Conservation (phyloP, 345 rosid genomes). For the Arabidopsis thaliana region TAIR10.1 NC_003070.9:1634501-1635000, state of each 20-base stretch:
- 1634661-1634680: slow-evolving; percentile 96
- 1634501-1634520: slow-evolving; percentile 3
- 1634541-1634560: slow-evolving; percentile 3
- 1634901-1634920: slow-evolving; percentile 46
- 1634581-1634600: slow-evolving; percentile 37
- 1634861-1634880: not conserved
- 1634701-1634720: slow-evolving; percentile 97
- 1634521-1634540: slow-evolving; percentile 4
- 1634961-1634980: slow-evolving; percentile 61
- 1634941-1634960: slow-evolving; percentile 93
- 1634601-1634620: slow-evolving; percentile 95
- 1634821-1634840: not conserved
- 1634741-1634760: slow-evolving; percentile 93
- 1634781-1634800: slow-evolving; percentile 21
- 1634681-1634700: slow-evolving; percentile 88
- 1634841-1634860: not conserved
- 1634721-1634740: slow-evolving; percentile 61
- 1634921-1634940: slow-evolving; percentile 86
- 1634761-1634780: slow-evolving; percentile 97
- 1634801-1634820: not conserved
- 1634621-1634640: slow-evolving; percentile 77
- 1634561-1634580: slow-evolving; percentile 17
- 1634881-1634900: slow-evolving; percentile 12
- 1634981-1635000: slow-evolving; percentile 52
- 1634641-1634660: slow-evolving; percentile 96